phyloP scores from a whole-genome alignment of 2,329 filamentous ascomycete genomes.

The Elsinoe arachidis region DNA sequence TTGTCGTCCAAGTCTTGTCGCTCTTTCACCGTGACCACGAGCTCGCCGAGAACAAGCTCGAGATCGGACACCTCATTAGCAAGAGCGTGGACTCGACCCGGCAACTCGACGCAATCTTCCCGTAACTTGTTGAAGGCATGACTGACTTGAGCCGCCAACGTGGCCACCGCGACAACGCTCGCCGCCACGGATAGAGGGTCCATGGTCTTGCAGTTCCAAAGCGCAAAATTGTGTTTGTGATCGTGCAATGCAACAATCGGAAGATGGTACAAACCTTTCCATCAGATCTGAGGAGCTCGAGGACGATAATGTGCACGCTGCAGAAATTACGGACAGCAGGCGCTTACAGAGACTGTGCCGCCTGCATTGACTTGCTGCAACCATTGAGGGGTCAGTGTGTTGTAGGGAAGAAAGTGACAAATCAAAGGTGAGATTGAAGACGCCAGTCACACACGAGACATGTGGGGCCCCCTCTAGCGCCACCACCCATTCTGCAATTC shows the following conservation, averaged over 20 bases:
- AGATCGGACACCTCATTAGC: conserved; percentile 27
- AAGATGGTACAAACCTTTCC: background rate
- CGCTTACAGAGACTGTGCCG: background rate
- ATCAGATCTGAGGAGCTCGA: too few relatives aligned
- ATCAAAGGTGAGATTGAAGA: background rate
- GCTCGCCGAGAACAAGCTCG: conserved; percentile 23
- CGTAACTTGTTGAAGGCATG: conserved; percentile 22
- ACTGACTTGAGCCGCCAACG: conserved; percentile 21
- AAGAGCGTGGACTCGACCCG: conserved; percentile 25
- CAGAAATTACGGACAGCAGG: background rate
- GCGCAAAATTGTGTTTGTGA: too few relatives aligned
- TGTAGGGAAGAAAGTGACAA: background rate
- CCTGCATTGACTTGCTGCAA: background rate
- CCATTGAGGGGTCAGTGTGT: background rate
- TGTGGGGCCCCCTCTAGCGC: background rate
- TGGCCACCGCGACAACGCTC: conserved; percentile 21
- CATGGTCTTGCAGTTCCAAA: too few relatives aligned
- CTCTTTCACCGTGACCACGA: conserved; percentile 20
- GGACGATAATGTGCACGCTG: too few relatives aligned
- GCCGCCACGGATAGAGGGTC: conserved; percentile 24
- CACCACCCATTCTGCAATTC: background rate
- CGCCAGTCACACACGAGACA: background rate
- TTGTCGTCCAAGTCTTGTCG: conserved; percentile 14
- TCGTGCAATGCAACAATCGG: too few relatives aligned
- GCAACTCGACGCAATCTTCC: conserved; percentile 21